phyloP scores from a whole-genome alignment of 768 basidiomycete species.

The Fomitopsis serialis region DNA sequence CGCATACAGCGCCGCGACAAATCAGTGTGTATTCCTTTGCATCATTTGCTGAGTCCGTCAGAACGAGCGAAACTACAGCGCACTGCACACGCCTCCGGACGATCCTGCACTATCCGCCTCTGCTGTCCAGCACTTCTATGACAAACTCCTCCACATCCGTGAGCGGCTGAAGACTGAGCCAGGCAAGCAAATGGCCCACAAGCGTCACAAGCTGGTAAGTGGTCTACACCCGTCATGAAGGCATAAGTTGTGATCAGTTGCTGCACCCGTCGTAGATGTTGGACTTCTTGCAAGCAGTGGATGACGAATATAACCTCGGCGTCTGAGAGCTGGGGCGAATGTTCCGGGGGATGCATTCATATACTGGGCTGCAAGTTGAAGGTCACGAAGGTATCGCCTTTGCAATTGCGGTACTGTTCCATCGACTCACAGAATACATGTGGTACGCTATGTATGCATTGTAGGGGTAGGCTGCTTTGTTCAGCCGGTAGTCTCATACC shows the following conservation, averaged over 20 bases:
- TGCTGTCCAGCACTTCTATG: slow-evolving; percentile 79
- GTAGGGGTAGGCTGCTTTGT: too few species aligned
- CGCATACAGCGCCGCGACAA: slow-evolving; percentile 36
- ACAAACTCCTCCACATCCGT: slow-evolving; percentile 75
- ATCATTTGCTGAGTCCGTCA: background rate
- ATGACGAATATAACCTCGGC: slow-evolving; percentile 41
- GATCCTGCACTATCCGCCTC: slow-evolving; percentile 41
- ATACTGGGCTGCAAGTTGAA: too few species aligned
- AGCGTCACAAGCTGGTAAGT: slow-evolving; percentile 63
- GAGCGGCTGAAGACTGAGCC: slow-evolving; percentile 72
- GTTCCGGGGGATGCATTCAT: too few species aligned
- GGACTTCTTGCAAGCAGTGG: slow-evolving; percentile 52
- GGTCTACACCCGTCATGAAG: slow-evolving; percentile 1
- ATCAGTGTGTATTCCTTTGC: slow-evolving; percentile 20
- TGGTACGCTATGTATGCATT: too few species aligned
- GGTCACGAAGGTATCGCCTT: too few species aligned
- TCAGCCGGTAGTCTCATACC: too few species aligned
- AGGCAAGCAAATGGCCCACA: slow-evolving; percentile 63
- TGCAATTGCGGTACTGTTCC: too few species aligned
- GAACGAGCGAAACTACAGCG: slow-evolving; percentile 22
- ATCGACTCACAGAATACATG: too few species aligned
- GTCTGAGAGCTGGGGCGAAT: background rate
- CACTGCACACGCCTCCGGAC: slow-evolving; percentile 41
- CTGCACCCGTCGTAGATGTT: slow-evolving; percentile 41
- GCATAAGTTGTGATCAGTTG: background rate